Evolutionary conservation across 1,284 basidiomycete genomes (phyloP), one percentile per base, ranked within the genome.

Genomic region (Ustilago lituana): DNA sequence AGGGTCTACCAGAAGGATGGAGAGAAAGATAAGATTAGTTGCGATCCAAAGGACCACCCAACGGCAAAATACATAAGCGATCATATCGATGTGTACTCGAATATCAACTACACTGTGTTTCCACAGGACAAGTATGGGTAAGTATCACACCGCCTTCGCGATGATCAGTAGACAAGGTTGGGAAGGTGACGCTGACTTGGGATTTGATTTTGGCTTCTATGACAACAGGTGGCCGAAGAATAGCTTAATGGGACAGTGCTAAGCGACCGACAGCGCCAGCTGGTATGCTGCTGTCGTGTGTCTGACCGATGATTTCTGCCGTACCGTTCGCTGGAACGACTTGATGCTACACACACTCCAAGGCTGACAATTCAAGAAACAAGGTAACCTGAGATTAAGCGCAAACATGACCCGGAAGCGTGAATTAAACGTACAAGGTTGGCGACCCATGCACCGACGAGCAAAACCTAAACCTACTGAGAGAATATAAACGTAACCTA

Each of bases 21-120:
- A 15, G 41, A 59, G 31, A 26, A 49, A 20, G 58, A 64, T 35
- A 49, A 68, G 11, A 62, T 74, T 31, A 55, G 54, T 17, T 81
- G 79, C 41, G 74, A 80, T 48, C 79, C 79, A 1, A 22, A 48
- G 2, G 78, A 81, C 44, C 68, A 77, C 41, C 79, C 79, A 0
- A 81, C 79, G 0, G 61, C 64, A 23, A 53, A 74, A 27, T 82
- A 82, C 47, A 82, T 82, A 32, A 38, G 72, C 10, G 49, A 65
- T 1, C 73, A 82, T 54, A n/a, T 50, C 8, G 78, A 80, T 24
- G 53, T 81, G 14, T 82, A 81, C 52, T 43, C 26, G 11, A 79
- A 82, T 49, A 51, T 38, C 9, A 81, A 82, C 41, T 37, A 52
- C 19, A 65, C 58, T 12, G 36, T 31, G 2, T 66, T 47, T 23